phyloP scores from a whole-genome alignment of 2,329 filamentous ascomycete species.

The Aspergillus flavus region DNA sequence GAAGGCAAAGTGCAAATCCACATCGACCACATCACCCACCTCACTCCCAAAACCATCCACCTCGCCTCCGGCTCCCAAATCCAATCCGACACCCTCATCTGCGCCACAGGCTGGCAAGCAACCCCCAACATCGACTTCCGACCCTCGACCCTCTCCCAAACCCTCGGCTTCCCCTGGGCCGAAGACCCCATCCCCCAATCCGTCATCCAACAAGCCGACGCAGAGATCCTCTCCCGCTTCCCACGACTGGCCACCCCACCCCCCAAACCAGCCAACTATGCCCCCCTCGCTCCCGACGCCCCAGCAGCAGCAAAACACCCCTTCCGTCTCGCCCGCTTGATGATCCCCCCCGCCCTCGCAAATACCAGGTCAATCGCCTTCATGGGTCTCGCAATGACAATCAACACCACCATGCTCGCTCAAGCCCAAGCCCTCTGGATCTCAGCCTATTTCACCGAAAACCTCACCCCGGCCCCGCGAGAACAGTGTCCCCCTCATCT shows the following conservation, averaged over 20 bases:
- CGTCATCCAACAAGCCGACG: slow-evolving; percentile 50
- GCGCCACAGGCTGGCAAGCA: slow-evolving; percentile 60
- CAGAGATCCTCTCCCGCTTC: slow-evolving; percentile 54
- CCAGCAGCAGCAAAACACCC: slow-evolving; percentile 44
- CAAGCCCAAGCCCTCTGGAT: slow-evolving; percentile 64
- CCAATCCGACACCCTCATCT: slow-evolving; percentile 55
- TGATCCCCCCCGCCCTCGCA: slow-evolving; percentile 47
- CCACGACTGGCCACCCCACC: slow-evolving; percentile 53
- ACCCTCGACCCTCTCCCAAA: slow-evolving; percentile 43
- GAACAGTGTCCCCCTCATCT: slow-evolving; percentile 26
- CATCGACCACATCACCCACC: slow-evolving; percentile 55
- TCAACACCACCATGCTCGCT: slow-evolving; percentile 49
- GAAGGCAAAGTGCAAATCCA: slow-evolving; percentile 58
- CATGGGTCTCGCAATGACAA: slow-evolving; percentile 49
- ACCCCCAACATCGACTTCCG: slow-evolving; percentile 53
- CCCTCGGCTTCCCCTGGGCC: slow-evolving; percentile 52
- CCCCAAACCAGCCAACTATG: slow-evolving; percentile 21
- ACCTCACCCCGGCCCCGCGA: slow-evolving; percentile 42
- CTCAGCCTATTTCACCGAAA: slow-evolving; percentile 63
- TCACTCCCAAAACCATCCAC: slow-evolving; percentile 51
- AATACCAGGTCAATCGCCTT: slow-evolving; percentile 52
- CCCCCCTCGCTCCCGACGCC: slow-evolving; percentile 36
- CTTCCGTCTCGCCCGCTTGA: slow-evolving; percentile 52
- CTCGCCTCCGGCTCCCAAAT: slow-evolving; percentile 54
- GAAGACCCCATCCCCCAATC: slow-evolving; percentile 34